A percentile compares a stretch with the other conserved stretches of the same genome.
Conservation (phyloP, 768 basidiomycete species). For the Macrolepiota fuliginosa region DNA sequence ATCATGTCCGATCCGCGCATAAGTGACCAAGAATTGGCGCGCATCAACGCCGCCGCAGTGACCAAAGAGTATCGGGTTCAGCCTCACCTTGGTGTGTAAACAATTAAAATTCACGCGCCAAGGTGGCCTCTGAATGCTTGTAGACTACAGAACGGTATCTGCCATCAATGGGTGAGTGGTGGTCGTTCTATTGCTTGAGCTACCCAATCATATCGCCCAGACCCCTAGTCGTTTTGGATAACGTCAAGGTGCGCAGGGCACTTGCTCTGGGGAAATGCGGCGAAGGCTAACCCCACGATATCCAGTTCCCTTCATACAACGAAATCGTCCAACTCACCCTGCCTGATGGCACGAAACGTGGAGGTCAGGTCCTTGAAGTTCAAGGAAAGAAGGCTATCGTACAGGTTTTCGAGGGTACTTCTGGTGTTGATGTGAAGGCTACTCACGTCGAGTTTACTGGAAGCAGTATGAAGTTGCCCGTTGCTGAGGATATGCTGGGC, state of each 20-base stretch:
- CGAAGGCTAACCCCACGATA: conserved; percentile 5
- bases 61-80: conserved; percentile 86
- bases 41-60: conserved; percentile 86
- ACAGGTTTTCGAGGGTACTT: conserved; percentile 98
- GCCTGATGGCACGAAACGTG: conserved; percentile 92
- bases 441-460: conserved; percentile 99
- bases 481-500: conserved; percentile 98
- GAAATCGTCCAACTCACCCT: conserved; percentile 96
- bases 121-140: conserved; percentile 15
- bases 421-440: conserved; percentile 95
- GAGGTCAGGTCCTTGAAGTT: conserved; percentile 97
- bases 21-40: conserved; percentile 70
- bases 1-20: conserved; percentile 57
- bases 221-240: conserved; percentile 94
- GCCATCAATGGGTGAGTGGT: conserved; percentile 89
- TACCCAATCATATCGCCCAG: conserved; percentile 35
- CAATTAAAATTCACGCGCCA: conserved; percentile 12
- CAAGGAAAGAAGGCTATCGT: conserved; percentile 99
- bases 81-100: conserved; percentile 76
- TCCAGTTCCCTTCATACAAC: conserved; percentile 94
- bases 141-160: conserved; percentile 98
- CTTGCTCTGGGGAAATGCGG: conserved; percentile 1
- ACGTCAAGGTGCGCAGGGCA: conserved; percentile 75
- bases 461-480: conserved; percentile 97
- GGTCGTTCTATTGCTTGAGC: conserved; percentile 3